Percentiles rank a stretch among this genome's conserved stretches.
These are phyloP conservation scores for Lachancea fermentati DNA, from an alignment of 805 yeast species.

Conservation along the genomic window DNA sequence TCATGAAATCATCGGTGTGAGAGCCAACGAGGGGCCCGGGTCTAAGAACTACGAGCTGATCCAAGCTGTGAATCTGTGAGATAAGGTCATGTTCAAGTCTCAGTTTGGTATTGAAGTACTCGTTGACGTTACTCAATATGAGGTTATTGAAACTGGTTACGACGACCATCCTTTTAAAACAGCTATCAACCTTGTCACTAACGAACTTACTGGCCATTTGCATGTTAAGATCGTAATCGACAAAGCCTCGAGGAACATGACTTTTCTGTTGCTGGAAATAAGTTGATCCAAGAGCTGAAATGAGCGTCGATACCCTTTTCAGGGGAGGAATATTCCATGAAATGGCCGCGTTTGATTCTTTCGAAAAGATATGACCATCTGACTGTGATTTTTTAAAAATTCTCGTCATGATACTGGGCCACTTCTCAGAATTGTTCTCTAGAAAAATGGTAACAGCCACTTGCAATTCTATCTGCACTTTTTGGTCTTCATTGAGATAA, in stretches of 20 bases:
- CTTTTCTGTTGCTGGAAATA: conserved; percentile 9
- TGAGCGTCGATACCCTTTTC: conserved; percentile 1
- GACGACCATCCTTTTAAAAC: conserved; percentile 15
- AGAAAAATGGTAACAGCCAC: conserved; percentile 1
- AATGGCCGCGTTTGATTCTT: conserved; percentile 1
- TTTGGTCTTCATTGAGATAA: conserved; percentile 1
- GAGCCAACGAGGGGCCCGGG: conserved; percentile 30
- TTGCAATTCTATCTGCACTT: conserved; percentile 1
- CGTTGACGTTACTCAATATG: conserved; percentile 13
- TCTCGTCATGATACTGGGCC: conserved; percentile 2
- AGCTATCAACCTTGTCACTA: conserved; percentile 4
- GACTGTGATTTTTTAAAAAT: conserved; percentile 3
- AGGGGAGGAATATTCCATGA: conserved; percentile 4
- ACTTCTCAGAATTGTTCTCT: conserved; percentile 4
- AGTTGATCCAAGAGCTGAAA: conserved; percentile 18
- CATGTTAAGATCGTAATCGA: conserved; percentile 20
- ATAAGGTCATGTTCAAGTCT: conserved; percentile 18
- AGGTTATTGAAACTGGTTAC: conserved; percentile 23
- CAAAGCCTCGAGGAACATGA: conserved; percentile 12
- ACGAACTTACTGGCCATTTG: conserved; percentile 13
- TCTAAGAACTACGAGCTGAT: conserved; percentile 16
- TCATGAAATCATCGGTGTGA: conserved; percentile 6
- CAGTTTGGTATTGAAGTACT: conserved; percentile 19
- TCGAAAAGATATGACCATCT: background rate
- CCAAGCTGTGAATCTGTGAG: conserved; percentile 9